Conservation (phyloP, 257 asterid genomes). For the Oldenlandia corymbosa region DNA sequence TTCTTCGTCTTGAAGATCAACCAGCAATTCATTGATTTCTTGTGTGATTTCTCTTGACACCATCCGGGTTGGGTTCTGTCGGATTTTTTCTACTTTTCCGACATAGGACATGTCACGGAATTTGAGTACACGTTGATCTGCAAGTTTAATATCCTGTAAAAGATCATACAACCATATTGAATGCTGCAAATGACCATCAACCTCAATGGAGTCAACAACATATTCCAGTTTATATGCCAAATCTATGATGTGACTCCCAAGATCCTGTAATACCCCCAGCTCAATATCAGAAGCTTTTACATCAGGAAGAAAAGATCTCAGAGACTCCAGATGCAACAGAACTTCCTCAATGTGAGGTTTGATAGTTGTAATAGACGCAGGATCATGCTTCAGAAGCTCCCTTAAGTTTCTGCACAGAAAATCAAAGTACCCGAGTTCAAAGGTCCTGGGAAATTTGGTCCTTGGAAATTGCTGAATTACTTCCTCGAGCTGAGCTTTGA, state of each 20-base stretch:
- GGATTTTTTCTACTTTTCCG: background rate
- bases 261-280: background rate
- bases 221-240: background rate
- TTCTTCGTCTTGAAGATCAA: background rate
- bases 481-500: background rate
- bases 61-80: background rate
- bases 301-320: background rate
- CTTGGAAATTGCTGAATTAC: background rate
- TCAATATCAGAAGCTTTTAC: too few relatives aligned
- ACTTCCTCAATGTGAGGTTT: background rate
- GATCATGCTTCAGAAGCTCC: background rate
- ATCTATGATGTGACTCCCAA: background rate
- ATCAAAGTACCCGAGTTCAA: background rate
- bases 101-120: background rate
- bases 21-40: background rate
- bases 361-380: background rate
- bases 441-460: background rate
- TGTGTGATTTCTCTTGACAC: too few relatives aligned
- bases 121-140: too few relatives aligned
- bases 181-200: background rate
- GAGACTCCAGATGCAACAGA: background rate
- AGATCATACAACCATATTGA: conserved; percentile 2
- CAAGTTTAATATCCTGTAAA: background rate
- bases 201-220: conserved; percentile 7
- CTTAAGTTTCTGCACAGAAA: background rate